A percentile compares a stretch with the other conserved stretches of the same genome.
Conservation (phyloP, 805 yeast genomes). For the Huiozyma sinensis region DNA sequence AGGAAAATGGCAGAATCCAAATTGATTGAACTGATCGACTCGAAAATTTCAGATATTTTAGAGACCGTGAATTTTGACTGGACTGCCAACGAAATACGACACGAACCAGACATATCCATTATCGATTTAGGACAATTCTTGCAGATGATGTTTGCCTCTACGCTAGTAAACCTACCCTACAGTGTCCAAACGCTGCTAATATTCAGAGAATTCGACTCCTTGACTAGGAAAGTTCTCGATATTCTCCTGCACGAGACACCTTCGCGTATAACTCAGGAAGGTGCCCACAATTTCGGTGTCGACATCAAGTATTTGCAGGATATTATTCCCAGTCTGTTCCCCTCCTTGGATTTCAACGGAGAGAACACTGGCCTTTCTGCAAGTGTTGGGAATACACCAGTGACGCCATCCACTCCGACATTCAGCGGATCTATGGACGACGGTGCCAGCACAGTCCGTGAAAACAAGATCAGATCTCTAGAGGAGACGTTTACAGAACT, state of each 20-base stretch:
- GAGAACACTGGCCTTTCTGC: neutral
- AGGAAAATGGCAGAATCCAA: constrained; percentile 68
- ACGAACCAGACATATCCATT: constrained; percentile 62
- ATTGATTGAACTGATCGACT: constrained; percentile 73
- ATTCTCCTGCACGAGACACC: constrained; percentile 45
- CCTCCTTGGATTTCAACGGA: constrained; percentile 12
- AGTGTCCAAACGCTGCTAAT: constrained; percentile 70
- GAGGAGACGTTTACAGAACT: constrained; percentile 69
- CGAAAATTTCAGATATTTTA: constrained; percentile 65
- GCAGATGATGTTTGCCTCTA: constrained; percentile 75
- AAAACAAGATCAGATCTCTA: constrained; percentile 38
- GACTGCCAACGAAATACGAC: constrained; percentile 41
- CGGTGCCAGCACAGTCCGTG: constrained; percentile 12
- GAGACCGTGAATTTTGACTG: constrained; percentile 85
- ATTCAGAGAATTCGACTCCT: constrained; percentile 76
- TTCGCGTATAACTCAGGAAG: constrained; percentile 40
- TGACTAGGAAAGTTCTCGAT: constrained; percentile 59
- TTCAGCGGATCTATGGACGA: constrained; percentile 5
- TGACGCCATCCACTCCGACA: constrained; percentile 17
- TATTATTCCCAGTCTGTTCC: constrained; percentile 29
- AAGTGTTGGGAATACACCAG: constrained; percentile 15
- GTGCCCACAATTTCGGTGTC: constrained; percentile 64
- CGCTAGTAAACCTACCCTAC: constrained; percentile 70
- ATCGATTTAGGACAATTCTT: constrained; percentile 78
- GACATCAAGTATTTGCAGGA: constrained; percentile 72